A percentile compares a stretch with the other conserved stretches of the same genome.
These are phyloP conservation scores for Balakata baccata DNA, from an alignment of 345 rosid species.

Conservation along the genomic window DNA sequence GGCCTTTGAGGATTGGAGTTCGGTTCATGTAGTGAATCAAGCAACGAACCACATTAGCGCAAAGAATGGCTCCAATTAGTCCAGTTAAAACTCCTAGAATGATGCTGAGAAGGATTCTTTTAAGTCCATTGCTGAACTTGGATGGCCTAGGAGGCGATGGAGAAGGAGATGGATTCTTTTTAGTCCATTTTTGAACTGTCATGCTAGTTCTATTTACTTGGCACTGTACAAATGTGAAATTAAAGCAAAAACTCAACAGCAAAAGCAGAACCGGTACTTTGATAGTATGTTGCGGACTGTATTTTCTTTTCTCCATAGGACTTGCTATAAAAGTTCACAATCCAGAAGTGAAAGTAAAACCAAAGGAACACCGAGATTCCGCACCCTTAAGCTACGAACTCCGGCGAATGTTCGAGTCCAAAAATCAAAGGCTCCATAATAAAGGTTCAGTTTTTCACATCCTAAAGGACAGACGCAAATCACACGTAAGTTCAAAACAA, in stretches of 20 bases:
- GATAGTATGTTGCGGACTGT: slow-evolving; percentile 19
- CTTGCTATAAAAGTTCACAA: slow-evolving; percentile 20
- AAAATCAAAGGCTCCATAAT: background rate
- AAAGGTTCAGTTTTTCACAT: background rate
- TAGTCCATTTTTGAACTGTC: slow-evolving; percentile 42
- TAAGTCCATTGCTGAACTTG: slow-evolving; percentile 41
- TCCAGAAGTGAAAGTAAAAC: slow-evolving; percentile 19
- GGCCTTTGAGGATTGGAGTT: slow-evolving; percentile 90
- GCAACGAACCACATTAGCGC: slow-evolving; percentile 54
- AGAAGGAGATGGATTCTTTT: slow-evolving; percentile 44
- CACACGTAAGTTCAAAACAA: background rate
- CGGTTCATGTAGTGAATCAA: slow-evolving; percentile 57
- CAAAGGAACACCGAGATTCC: background rate
- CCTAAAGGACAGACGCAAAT: too few relatives aligned
- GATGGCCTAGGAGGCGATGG: slow-evolving; percentile 40
- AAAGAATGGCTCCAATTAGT: slow-evolving; percentile 43
- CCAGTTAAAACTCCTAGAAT: slow-evolving; percentile 61
- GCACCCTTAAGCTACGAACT: background rate
- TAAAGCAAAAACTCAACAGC: slow-evolving; percentile 39
- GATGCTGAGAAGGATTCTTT: slow-evolving; percentile 56
- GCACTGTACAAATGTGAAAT: slow-evolving; percentile 39
- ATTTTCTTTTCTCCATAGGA: slow-evolving; percentile 49
- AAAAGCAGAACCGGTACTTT: slow-evolving; percentile 24
- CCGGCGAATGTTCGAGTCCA: too few relatives aligned
- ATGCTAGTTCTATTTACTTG: slow-evolving; percentile 43